Evolutionary conservation across 306 rosid genomes (phyloP), one percentile per base, ranked within the genome.

Genomic region (Cicer bijugum): DNA sequence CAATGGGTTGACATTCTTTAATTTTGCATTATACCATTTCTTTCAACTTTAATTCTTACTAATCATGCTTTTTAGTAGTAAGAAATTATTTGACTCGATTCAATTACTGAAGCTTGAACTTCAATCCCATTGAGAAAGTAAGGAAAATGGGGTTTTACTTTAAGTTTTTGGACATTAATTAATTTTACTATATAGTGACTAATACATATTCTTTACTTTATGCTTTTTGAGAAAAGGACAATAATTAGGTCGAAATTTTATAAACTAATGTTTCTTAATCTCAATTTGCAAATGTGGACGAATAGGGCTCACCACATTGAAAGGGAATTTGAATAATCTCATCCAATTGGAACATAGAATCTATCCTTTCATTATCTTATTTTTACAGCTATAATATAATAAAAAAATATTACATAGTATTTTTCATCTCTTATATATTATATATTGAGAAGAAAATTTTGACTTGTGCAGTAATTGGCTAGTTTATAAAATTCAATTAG

Each of bases 291-390:
- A 85, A 67, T 71, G 76, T 65, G 84, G 82, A 85, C 78, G 82
- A 78, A 77, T 73, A 84, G 80, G 69, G 66, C 75, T 85, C 82
- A 15, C 85, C 83, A 83, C 79, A 79, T 73, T 72, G 83, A 81
- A 58, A 78, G 76, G 78, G 92, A 88, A 89, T 85, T 86, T 85
- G 92, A 86, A 89, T 86, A 83, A 86, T 84, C 60, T 70, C 71
- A 86, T 79, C 89, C 69, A 81, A 78, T 81, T 82, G 88, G 89
- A 85, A 78, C 76, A 75, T 70, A 66, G 93, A 89, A 88, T 87
- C 89, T 77, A 67, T 83, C 75, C 81, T 75, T 84, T 61, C 23
- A 6, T 59, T 12, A 45, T 53, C 76, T 81, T 62, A 69, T 11
- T 80, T 79, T 82, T 79, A 81, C 87, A 86, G 86, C 89, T 85